phyloP scores from a whole-genome alignment of 306 rosid genomes.

The Chamaecrista fasciculata region DNA sequence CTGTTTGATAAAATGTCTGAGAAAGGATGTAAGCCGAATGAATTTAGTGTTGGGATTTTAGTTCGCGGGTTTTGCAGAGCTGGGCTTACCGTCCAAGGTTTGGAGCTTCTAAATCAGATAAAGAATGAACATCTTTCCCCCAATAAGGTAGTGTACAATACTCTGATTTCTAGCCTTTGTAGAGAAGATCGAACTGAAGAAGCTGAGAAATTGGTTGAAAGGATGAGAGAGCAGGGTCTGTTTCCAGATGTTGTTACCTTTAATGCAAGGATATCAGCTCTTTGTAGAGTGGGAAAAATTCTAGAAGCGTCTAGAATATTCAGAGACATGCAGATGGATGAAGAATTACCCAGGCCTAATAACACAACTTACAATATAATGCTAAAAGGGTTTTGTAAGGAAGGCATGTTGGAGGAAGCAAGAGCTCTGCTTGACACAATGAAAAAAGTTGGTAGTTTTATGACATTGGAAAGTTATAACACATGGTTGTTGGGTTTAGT shows the following conservation, averaged over 20 bases:
- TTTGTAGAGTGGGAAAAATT: constrained; percentile 66
- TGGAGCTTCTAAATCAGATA: constrained; percentile 50
- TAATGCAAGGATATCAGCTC: constrained; percentile 87
- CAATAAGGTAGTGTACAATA: constrained; percentile 66
- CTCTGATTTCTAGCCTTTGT: constrained; percentile 78
- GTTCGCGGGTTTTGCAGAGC: constrained; percentile 83
- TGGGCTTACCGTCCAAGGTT: constrained; percentile 40
- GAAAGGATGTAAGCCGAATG: constrained; percentile 73
- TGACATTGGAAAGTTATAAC: constrained; percentile 63
- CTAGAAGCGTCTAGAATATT: constrained; percentile 87
- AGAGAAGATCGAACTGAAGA: constrained; percentile 55
- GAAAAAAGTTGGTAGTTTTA: constrained; percentile 43
- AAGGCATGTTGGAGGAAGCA: constrained; percentile 78
- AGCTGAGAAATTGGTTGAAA: constrained; percentile 80
- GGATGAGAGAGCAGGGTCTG: constrained; percentile 63
- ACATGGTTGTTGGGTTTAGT: constrained; percentile 73
- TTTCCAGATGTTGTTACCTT: constrained; percentile 78
- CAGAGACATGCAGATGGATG: constrained; percentile 81
- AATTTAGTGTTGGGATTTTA: constrained; percentile 65
- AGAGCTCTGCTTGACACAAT: constrained; percentile 59
- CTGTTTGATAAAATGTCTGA: constrained; percentile 81
- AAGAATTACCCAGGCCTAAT: constrained; percentile 74
- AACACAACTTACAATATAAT: constrained; percentile 64
- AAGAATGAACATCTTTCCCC: constrained; percentile 26
- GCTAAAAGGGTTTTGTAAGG: constrained; percentile 75